phyloP scores from a whole-genome alignment of 148 eudicot species.

The Dysphania ambrosioides region DNA sequence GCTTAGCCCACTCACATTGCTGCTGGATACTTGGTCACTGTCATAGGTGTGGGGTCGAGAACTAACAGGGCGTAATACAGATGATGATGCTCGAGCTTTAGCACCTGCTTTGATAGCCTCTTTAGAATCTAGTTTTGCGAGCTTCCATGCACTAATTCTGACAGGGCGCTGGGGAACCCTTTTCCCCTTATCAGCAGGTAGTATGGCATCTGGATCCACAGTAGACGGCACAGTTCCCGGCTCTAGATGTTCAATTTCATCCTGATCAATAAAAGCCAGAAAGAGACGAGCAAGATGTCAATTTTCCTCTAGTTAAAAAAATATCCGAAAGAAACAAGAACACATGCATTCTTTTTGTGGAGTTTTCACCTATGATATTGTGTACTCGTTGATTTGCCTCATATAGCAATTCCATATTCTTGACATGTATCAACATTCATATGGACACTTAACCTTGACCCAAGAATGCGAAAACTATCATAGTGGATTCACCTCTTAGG shows the following conservation, averaged over 20 bases:
- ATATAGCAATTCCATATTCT: neutral
- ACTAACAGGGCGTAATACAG: constrained; percentile 71
- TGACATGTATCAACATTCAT: neutral
- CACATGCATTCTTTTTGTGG: neutral
- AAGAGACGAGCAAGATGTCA: neutral
- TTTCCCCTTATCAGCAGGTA: constrained; percentile 57
- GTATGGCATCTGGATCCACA: constrained; percentile 73
- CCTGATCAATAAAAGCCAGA: constrained; percentile 38
- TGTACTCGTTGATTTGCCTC: neutral
- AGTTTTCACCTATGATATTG: neutral
- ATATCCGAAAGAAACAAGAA: neutral
- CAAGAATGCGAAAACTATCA: neutral
- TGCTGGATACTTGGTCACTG: constrained; percentile 58
- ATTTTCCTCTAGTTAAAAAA: neutral
- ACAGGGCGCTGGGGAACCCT: constrained; percentile 57
- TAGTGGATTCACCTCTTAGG: neutral
- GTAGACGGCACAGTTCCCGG: constrained; percentile 87
- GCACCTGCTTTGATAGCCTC: constrained; percentile 93
- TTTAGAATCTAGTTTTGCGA: constrained; percentile 70
- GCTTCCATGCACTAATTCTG: constrained; percentile 89
- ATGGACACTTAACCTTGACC: neutral
- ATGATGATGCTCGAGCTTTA: constrained; percentile 89
- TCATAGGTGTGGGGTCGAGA: constrained; percentile 50
- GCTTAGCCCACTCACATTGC: constrained; percentile 65
- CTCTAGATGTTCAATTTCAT: constrained; percentile 79